Conservation (phyloP, 2,329 filamentous ascomycete genomes). For the Aureobasidium lini region DNA sequence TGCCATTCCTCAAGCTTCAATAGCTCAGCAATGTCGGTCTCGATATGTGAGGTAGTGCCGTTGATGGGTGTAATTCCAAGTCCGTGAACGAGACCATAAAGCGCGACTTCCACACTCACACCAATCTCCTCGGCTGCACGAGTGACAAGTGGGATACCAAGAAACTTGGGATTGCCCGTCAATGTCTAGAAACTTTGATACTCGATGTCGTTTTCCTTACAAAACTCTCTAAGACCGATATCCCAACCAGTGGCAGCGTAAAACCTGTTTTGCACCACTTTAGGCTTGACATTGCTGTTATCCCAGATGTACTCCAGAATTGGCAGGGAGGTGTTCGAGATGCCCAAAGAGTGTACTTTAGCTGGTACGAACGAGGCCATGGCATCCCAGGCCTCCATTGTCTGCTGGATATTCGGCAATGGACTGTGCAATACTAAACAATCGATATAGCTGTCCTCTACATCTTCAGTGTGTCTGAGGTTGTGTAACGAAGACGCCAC, state of each 20-base stretch:
- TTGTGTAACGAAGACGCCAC: conserved; percentile 59
- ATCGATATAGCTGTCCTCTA: conserved; percentile 46
- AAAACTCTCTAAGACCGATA: conserved; percentile 50
- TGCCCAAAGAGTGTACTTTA: conserved; percentile 59
- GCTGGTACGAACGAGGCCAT: conserved; percentile 61
- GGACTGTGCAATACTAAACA: conserved; percentile 54
- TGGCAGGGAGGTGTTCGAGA: conserved; percentile 60
- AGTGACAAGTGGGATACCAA: conserved; percentile 41
- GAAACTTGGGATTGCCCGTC: conserved; percentile 49
- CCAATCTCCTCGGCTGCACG: conserved; percentile 39
- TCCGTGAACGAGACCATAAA: conserved; percentile 51
- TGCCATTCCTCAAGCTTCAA: background rate
- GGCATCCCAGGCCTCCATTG: conserved; percentile 57
- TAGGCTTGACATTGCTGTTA: conserved; percentile 43
- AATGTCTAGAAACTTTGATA: conserved; percentile 58
- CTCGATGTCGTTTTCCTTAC: conserved; percentile 43
- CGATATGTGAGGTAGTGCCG: conserved; percentile 42
- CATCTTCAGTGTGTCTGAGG: conserved; percentile 41
- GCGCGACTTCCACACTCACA: conserved; percentile 40
- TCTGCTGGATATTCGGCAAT: conserved; percentile 42
- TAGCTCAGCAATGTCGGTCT: background rate
- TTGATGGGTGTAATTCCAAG: conserved; percentile 47
- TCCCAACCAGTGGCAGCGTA: conserved; percentile 55
- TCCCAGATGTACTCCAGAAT: conserved; percentile 48
- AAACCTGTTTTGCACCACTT: conserved; percentile 72